Evolutionary conservation across 768 basidiomycete genomes (phyloP).

Genomic region (Tulasnella sp.): DNA sequence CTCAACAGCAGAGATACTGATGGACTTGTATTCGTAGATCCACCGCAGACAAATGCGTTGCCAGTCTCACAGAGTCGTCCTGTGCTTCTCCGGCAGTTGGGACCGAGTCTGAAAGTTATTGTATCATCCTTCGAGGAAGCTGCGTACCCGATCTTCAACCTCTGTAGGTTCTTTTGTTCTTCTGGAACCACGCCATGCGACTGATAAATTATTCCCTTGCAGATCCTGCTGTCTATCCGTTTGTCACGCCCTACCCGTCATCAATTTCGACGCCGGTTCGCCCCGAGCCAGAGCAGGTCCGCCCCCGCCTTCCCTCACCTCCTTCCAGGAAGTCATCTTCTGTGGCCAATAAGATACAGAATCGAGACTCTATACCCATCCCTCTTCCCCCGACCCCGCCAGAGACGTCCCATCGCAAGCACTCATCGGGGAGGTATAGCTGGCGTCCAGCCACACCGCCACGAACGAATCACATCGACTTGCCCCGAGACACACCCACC

Average conservation of each 20-base stretch:
- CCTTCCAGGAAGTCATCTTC: too few species aligned
- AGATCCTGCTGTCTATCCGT: constrained; percentile 12
- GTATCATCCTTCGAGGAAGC: neutral
- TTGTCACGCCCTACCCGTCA: constrained; percentile 7
- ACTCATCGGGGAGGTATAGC: too few species aligned
- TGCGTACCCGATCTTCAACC: constrained; percentile 7
- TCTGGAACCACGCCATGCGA: too few species aligned
- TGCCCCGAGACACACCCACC: neutral
- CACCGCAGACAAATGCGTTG: too few species aligned
- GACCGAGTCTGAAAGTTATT: too few species aligned
- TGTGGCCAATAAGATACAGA: neutral
- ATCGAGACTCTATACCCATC: neutral
- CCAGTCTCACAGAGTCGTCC: too few species aligned
- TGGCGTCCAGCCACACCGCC: neutral
- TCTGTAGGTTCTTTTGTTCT: too few species aligned
- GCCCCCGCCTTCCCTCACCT: too few species aligned
- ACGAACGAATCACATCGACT: neutral
- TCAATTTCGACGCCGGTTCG: neutral
- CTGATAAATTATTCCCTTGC: too few species aligned
- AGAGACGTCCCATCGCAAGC: neutral
- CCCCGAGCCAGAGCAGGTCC: neutral
- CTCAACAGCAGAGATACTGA: neutral
- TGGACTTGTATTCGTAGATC: neutral
- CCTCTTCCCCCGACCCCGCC: neutral
- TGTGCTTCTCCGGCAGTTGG: too few species aligned